Conservation (phyloP, 768 basidiomycete species). For the Pleurotus pulmonarius region DNA sequence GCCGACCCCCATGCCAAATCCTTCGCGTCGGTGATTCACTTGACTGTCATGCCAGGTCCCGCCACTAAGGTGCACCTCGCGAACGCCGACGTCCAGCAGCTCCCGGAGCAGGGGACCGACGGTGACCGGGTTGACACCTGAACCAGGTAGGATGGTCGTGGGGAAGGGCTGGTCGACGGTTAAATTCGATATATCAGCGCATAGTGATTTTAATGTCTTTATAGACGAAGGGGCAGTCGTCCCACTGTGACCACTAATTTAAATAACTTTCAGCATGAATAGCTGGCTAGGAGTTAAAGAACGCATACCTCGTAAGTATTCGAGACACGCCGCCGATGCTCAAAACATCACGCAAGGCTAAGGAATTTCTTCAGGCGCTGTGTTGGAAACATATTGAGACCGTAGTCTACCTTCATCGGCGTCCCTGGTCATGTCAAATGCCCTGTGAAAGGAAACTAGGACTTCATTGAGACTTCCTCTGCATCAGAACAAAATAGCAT, state of each 20-base stretch:
- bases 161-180: neutral
- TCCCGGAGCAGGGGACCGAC: slow-evolving; percentile 43
- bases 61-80: slow-evolving; percentile 74
- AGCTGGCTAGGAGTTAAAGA: neutral
- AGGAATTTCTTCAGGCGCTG: neutral
- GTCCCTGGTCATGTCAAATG: slow-evolving; percentile 70
- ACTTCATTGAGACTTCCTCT: neutral
- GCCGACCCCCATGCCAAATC: slow-evolving; percentile 67
- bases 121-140: slow-evolving; percentile 64
- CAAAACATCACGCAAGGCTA: slow-evolving; percentile 47
- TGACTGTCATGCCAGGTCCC: slow-evolving; percentile 56
- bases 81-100: slow-evolving; percentile 53
- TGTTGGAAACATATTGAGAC: neutral
- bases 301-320: slow-evolving; percentile 69
- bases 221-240: slow-evolving; percentile 39
- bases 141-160: slow-evolving; percentile 62
- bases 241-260: slow-evolving; percentile 46
- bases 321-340: slow-evolving; percentile 66
- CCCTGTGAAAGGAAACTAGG: slow-evolving; percentile 75
- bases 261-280: slow-evolving; percentile 4
- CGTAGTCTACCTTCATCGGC: slow-evolving; percentile 42
- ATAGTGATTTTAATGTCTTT: slow-evolving; percentile 34
- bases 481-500: neutral
- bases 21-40: slow-evolving; percentile 47
- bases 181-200: slow-evolving; percentile 11